Base-by-base conservation (phyloP, 1,284 basidiomycete species). In the Ceratobasidium papillatum region DNA sequence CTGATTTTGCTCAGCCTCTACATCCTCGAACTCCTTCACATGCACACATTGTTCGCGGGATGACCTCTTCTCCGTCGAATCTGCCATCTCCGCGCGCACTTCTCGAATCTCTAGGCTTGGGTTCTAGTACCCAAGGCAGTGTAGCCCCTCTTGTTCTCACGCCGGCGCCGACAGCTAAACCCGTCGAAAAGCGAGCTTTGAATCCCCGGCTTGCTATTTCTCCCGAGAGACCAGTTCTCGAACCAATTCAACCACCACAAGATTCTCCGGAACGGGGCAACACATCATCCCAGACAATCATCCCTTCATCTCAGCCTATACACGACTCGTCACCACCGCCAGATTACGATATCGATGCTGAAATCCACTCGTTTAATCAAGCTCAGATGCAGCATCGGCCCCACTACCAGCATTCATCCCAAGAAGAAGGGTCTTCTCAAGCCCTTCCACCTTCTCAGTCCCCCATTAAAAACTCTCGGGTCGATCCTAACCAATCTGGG, bases 401-500 rank as follows among this genome's bases (percentile, higher is more conserved):
- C 5, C 51, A 68, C 27, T 19, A 38, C 22, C n/a, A n/a, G 14
- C 43, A 36, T 34, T 25, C 25, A 1, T 68, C 65, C 7, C 47
- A 8, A 27, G 51, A 38, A 3, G 30, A 49, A 1, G 51, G 25
- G 4, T 68, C 65, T 8, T 68, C 65, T n/a, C 65, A 68, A 41
- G 32, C 65, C 9, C 65, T 66, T 38, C 65, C 65, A 9, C 65
- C 65, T 19, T 68, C 65, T 14, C 65, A 68, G 43, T 54, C 65
- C 9, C 65, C 65, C 8, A 68, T 68, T 17, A 52, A 68, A 43
- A 32, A 49, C 51, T 34, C 47, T 54, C 65, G 51, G n/a, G 32
- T 68, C 17, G 65, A 68, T 22, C 65, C 65, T 14, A 30, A 68
- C 27, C 25, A 43, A 32, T 68, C 65, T 1, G 65, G 47, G 8